Percentiles rank a stretch among this genome's conserved stretches.
These are phyloP conservation scores for Blastobotrys elegans DNA, from an alignment of 1,139 yeast genomes.

Conservation along the genomic window DNA sequence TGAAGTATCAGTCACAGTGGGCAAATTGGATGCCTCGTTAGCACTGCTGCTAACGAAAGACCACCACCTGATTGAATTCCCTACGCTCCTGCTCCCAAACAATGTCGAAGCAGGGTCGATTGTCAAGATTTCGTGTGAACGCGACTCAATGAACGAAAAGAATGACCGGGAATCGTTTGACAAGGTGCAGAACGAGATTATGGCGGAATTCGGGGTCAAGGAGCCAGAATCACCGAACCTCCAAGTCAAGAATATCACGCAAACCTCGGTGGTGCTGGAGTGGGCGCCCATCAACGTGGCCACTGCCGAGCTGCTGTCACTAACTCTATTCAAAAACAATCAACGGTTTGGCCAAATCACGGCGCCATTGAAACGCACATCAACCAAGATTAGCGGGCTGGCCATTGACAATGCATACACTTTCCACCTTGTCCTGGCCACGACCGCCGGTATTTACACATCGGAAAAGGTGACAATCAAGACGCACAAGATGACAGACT, in stretches of 20 bases:
- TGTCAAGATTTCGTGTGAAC: constrained; percentile 77
- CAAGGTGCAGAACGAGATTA: constrained; percentile 66
- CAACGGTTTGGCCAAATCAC: constrained; percentile 81
- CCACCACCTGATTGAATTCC: constrained; percentile 93
- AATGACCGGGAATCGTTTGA: constrained; percentile 57
- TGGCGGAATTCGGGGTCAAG: constrained; percentile 64
- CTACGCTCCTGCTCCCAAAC: constrained; percentile 84
- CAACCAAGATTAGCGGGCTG: constrained; percentile 86
- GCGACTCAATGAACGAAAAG: constrained; percentile 65
- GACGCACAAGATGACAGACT: constrained; percentile 95
- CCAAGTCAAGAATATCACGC: constrained; percentile 73
- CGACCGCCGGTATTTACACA: constrained; percentile 80
- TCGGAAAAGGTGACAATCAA: constrained; percentile 66
- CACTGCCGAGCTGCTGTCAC: constrained; percentile 70
- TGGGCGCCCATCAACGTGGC: constrained; percentile 90
- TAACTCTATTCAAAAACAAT: constrained; percentile 75
- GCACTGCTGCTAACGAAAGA: constrained; percentile 87
- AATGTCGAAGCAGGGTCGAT: constrained; percentile 94
- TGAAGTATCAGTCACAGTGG: constrained; percentile 88
- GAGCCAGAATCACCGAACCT: constrained; percentile 73
- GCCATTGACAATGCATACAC: constrained; percentile 80
- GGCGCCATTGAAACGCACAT: constrained; percentile 70
- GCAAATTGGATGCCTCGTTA: constrained; percentile 90
- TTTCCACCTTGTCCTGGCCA: constrained; percentile 74
- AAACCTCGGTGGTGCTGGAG: constrained; percentile 88